A percentile compares a stretch with the other conserved stretches of the same genome.
These are phyloP conservation scores for Ascochyta lentis DNA, from an alignment of 2,329 filamentous ascomycete species.

Conservation along the genomic window DNA sequence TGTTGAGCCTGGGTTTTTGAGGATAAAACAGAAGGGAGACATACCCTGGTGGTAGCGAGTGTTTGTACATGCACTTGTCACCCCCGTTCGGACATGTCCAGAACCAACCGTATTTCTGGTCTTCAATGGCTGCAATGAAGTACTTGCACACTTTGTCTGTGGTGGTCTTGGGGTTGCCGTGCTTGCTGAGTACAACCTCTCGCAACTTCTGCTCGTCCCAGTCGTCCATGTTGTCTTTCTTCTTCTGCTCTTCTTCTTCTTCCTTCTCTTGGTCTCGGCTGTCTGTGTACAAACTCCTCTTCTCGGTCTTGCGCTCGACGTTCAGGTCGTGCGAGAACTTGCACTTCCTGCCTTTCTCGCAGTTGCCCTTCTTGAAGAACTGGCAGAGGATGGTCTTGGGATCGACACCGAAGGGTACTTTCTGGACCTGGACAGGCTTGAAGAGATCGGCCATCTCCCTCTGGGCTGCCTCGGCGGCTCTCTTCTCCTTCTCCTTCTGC, in stretches of 20 bases:
- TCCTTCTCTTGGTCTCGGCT: constrained; percentile 74
- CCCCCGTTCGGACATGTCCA: constrained; percentile 97
- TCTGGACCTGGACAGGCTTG: constrained; percentile 94
- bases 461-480: constrained; percentile 83
- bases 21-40: constrained; percentile 45
- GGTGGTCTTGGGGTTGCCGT: constrained; percentile 92
- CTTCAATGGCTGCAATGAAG: constrained; percentile 96
- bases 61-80: constrained; percentile 98
- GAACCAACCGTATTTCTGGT: constrained; percentile 99
- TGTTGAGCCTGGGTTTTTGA: not conserved
- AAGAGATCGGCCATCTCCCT: constrained; percentile 82
- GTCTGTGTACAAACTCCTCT: constrained; percentile 91
- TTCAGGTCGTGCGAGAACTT: constrained; percentile 95
- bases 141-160: constrained; percentile 99
- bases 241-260: constrained; percentile 76
- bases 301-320: constrained; percentile 89
- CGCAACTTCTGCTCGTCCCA: constrained; percentile 98
- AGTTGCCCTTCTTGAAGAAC: constrained; percentile 96
- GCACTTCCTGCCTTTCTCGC: constrained; percentile 92
- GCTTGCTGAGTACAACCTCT: constrained; percentile 91
- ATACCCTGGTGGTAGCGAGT: constrained; percentile 92
- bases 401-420: constrained; percentile 96
- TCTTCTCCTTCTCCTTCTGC: constrained; percentile 83
- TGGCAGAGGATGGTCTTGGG: constrained; percentile 97
- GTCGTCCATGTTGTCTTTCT: constrained; percentile 89